phyloP scores from a whole-genome alignment of 257 asterid species.

The Fraxinus pennsylvanica region DNA sequence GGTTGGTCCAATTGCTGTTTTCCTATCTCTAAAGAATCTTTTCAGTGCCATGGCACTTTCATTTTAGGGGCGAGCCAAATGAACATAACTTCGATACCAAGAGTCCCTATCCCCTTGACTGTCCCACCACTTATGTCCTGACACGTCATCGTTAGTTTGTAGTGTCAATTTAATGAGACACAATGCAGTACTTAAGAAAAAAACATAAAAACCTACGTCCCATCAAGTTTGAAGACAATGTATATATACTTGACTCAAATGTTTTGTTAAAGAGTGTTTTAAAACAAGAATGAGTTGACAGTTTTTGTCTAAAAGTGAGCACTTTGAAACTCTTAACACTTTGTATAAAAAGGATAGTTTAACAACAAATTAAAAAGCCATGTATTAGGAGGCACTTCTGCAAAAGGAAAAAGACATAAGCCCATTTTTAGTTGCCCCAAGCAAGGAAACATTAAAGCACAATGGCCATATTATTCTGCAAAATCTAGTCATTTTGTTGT shows the following conservation, averaged over 20 bases:
- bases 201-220: no score
- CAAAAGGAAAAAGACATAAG: slow-evolving; percentile 4
- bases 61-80: neutral
- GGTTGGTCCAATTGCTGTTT: neutral
- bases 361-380: neutral
- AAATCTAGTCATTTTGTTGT: slow-evolving; percentile 38
- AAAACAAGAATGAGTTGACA: neutral
- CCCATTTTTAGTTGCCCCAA: slow-evolving; percentile 23
- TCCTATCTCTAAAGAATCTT: neutral
- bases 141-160: no score
- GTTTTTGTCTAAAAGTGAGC: neutral
- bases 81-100: neutral
- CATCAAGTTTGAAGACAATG: no score
- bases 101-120: neutral
- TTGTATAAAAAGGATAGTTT: neutral
- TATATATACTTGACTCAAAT: no score
- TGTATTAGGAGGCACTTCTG: slow-evolving; percentile 2
- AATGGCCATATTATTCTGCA: slow-evolving; percentile 35
- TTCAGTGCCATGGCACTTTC: neutral
- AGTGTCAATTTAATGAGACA: no score
- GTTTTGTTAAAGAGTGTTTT: neutral
- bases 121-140: no score
- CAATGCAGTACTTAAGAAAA: no score
- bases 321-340: neutral
- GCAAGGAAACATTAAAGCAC: slow-evolving; percentile 32